These are phyloP conservation scores for Melampsora abietis-canadensis DNA, from an alignment of 1,284 basidiomycete genomes.

Conservation along the genomic window DNA sequence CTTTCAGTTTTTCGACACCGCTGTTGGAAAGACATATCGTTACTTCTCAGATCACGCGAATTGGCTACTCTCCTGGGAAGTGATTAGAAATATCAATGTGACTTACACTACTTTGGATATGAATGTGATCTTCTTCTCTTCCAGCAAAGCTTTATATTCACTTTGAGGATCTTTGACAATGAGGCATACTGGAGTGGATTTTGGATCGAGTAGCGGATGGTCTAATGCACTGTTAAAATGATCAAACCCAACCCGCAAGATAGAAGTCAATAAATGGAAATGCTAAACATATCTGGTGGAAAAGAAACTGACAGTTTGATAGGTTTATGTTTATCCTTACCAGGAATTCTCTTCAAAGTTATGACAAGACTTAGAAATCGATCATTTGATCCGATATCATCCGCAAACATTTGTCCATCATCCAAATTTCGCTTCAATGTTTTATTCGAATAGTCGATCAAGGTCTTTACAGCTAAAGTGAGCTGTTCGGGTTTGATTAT, in stretches of 20 bases:
- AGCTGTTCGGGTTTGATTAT: constrained; percentile 69
- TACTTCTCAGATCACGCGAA: background rate
- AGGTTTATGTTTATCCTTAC: constrained; percentile 74
- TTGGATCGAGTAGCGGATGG: constrained; percentile 77
- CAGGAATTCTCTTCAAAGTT: constrained; percentile 73
- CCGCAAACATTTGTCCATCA: constrained; percentile 64
- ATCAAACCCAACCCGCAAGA: background rate
- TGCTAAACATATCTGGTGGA: background rate
- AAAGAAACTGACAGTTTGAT: constrained; percentile 68
- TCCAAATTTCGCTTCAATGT: constrained; percentile 61
- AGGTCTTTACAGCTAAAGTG: constrained; percentile 69
- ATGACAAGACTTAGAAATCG: constrained; percentile 81
- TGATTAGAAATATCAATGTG: constrained; percentile 60
- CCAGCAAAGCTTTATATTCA: constrained; percentile 88
- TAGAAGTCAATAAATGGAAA: background rate
- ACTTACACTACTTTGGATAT: constrained; percentile 75
- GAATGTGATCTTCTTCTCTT: constrained; percentile 73
- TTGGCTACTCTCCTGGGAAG: constrained; percentile 72
- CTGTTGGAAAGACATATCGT: background rate
- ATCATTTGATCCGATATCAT: constrained; percentile 74
- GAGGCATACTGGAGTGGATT: constrained; percentile 74
- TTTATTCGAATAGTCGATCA: constrained; percentile 61
- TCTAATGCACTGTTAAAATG: constrained; percentile 63
- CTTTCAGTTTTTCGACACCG: constrained; percentile 50
- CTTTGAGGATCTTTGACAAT: constrained; percentile 94